Base-by-base conservation (phyloP, 495 filamentous ascomycete species). In the Neurospora sp. region DNA sequence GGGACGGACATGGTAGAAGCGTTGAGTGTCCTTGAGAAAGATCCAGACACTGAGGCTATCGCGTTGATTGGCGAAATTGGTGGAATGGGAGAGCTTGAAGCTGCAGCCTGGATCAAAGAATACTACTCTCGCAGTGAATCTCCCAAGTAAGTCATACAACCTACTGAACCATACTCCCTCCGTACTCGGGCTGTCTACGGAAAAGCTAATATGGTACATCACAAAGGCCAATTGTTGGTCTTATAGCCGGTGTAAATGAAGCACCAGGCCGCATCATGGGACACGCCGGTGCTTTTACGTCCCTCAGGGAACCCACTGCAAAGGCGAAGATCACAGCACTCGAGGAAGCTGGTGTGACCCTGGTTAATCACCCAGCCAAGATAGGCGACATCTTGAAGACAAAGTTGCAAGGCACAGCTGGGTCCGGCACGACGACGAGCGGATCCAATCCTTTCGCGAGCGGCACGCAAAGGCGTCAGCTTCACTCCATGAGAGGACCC, bases 31-130 rank as follows among this genome's bases (percentile, higher is more conserved):
- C 90, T 97, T 68, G 87, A 92, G 73, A 78, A 92, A 48, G 92
- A 97, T 74, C 80, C 87, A 38, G 88, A 92, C 72, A 97, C 94
- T 0, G 87, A 93, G 73, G 94, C 90, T 3, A 95, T 97, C 40
- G 88, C 95, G 27, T 72, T 97, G 3, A 89, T 96, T 73, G 94
- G 94, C 27, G 94, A 97, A 79, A 89, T 97, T 77, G 94, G 94
- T n/a, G 94, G 94, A 0, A 85, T 84, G 2, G 90, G 89, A 5
- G 94, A 97, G 78, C 83, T 94, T 72, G 92, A 93, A 71, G 94
- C 92, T 69, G 94, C 93, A 1, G 89, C 92, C 9, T 93, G 92
- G 89, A 92, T 96, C 69, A 85, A 80, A 66, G 89, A 90, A 16
- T 96, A 95, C 77, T 84, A 81, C 40, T 84, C 84, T 66, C 84